Evolutionary conservation across 495 filamentous ascomycete genomes (phyloP).

Genomic region (Penicillium paxilli): DNA sequence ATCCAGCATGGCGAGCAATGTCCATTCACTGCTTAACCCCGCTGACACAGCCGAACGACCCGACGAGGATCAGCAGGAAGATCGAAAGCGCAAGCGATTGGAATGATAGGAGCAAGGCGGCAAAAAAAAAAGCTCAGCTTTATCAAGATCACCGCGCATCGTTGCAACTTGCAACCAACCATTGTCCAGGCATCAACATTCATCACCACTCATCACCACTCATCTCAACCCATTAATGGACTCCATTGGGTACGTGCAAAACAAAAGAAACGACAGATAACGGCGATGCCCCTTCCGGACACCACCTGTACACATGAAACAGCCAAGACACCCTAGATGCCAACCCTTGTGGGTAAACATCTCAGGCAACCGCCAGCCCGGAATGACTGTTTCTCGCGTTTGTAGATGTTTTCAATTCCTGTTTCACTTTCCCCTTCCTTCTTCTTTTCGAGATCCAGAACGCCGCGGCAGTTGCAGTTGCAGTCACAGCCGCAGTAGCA

Average conservation of each 20-base stretch:
- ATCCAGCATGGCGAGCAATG: constrained; percentile 74
- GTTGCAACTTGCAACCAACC: not conserved
- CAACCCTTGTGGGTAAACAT: not conserved
- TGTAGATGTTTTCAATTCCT: constrained; percentile 18
- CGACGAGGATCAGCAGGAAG: constrained; percentile 71
- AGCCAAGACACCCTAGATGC: constrained; percentile 1
- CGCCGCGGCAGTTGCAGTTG: too few relatives aligned
- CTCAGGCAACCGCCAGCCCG: not conserved
- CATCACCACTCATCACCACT: not conserved
- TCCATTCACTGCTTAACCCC: constrained; percentile 80
- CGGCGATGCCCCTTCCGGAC: constrained; percentile 7
- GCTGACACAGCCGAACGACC: constrained; percentile 73
- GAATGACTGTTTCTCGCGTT: constrained; percentile 1
- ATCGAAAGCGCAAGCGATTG: constrained; percentile 80
- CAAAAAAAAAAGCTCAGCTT: constrained; percentile 5
- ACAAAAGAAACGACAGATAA: constrained; percentile 2
- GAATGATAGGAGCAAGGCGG: constrained; percentile 34
- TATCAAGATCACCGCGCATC: not conserved
- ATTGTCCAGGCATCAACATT: not conserved
- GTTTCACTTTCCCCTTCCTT: constrained; percentile 7
- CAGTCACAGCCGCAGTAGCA: too few relatives aligned
- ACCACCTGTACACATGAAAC: constrained; percentile 14
- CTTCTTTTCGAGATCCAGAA: constrained; percentile 15
- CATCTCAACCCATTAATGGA: not conserved
- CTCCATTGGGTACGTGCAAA: not conserved